Percentiles rank a stretch among this genome's conserved stretches.
Conservation (phyloP, 2,329 filamentous ascomycete genomes). For the Aspergillus novoparasiticus region DNA sequence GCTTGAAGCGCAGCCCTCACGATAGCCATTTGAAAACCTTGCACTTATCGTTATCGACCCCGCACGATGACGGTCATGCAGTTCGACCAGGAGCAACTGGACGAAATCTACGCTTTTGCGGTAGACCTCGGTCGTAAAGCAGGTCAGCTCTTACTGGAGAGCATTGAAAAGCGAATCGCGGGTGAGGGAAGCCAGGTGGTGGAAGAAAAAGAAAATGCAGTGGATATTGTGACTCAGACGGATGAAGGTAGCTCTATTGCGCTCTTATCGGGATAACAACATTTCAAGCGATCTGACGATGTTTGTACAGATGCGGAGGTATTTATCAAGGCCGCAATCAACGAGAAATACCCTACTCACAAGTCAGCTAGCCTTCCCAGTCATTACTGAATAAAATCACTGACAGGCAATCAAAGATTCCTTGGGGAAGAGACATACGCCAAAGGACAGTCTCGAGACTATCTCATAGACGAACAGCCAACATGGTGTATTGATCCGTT, state of each 20-base stretch:
- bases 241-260: constrained; percentile 62
- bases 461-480: constrained; percentile 64
- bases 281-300: neutral
- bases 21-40: neutral
- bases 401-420: constrained; percentile 54
- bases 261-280: neutral
- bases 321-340: constrained; percentile 66
- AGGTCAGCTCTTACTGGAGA: constrained; percentile 67
- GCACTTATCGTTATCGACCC: neutral
- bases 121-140: constrained; percentile 71
- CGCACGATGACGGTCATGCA: constrained; percentile 24
- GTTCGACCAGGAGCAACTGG: constrained; percentile 52
- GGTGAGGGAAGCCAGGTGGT: constrained; percentile 45
- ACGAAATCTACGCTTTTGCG: constrained; percentile 70
- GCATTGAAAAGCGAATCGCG: constrained; percentile 59
- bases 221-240: constrained; percentile 77
- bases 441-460: constrained; percentile 66
- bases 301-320: constrained; percentile 65
- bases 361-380: constrained; percentile 51
- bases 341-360: constrained; percentile 64
- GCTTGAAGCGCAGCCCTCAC: neutral
- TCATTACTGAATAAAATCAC: neutral
- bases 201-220: constrained; percentile 72
- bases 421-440: constrained; percentile 78
- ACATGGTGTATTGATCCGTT: constrained; percentile 79